Evolutionary conservation across 768 basidiomycete genomes (phyloP).

Genomic region (Leccinum disarticulatum): DNA sequence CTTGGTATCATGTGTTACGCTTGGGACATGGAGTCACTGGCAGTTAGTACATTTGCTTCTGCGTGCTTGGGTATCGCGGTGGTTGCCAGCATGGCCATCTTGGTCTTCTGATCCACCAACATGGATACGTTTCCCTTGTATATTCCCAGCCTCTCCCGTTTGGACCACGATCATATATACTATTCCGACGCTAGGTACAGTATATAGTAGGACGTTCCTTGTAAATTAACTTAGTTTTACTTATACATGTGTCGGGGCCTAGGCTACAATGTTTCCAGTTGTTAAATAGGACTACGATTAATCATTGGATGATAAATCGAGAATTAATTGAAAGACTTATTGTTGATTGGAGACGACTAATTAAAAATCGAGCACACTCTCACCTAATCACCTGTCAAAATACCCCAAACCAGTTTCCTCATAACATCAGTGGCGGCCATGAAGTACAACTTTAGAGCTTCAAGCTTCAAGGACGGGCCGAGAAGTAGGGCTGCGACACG

Average conservation of each 20-base stretch:
- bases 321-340: background rate
- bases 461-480: background rate
- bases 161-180: background rate
- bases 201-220: background rate
- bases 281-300: background rate
- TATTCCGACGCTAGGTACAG: background rate
- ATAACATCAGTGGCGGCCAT: background rate
- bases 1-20: conserved; percentile 51
- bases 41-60: conserved; percentile 46
- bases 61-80: conserved; percentile 39
- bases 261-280: background rate
- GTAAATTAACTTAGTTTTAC: background rate
- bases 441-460: background rate
- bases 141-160: background rate
- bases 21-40: conserved; percentile 47
- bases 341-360: background rate
- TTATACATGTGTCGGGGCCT: background rate
- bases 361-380: background rate
- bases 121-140: background rate
- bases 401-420: background rate
- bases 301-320: background rate
- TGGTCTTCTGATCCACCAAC: conserved; percentile 12
- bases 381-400: background rate
- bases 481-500: too few species aligned
- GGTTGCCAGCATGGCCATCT: conserved; percentile 15